Base-by-base conservation (phyloP, 2,329 filamentous ascomycete species). In the Colletotrichum spaethianum region DNA sequence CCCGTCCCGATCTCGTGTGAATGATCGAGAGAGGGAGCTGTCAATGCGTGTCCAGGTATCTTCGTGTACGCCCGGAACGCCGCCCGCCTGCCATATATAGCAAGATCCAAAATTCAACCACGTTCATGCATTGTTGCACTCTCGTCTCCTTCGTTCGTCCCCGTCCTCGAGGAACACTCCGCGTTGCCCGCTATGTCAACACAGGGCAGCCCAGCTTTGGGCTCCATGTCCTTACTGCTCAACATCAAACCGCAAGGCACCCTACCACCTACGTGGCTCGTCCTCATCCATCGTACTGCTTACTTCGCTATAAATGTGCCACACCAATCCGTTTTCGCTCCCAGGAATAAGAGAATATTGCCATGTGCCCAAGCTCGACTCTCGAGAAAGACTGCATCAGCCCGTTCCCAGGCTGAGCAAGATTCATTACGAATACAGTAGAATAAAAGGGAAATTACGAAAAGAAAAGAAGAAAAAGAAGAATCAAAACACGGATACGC, bases 31-130 rank as follows among this genome's bases (percentile, higher is more conserved):
- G 14, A 20, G 16, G 26, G 40, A 18, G 18, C 23, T 57, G 48
- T 16, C n/a, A 12, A 63, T 63, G 59, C 44, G n/a, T 57, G 8
- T 46, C 65, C 53, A 60, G 59, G 40, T 64, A 55, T 64, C 31
- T 52, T 72, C 65, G 66, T 72, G 65, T 72, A 70, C 67, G 67
- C 67, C 69, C 62, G 67, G 61, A 71, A 71, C 62, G 62, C 70
- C 70, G 38, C 33, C 42, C 20, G 16, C 26, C 14, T 14, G 28
- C 67, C 36, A 20, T 48, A 44, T 42, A 20, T 61, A 26, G 55
- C 46, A 71, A 71, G 28, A 18, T 14, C 20, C 44, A 31, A 11
- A 31, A 38, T n/a, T 18, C 31, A 66, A 23, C 38, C 53, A 48
- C 33, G 36, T 36, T n/a, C 46, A 38, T 26, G 20, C 42, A 14